A percentile compares a stretch with the other conserved stretches of the same genome.
These are phyloP conservation scores for Ophiosphaerella korrae DNA, from an alignment of 2,329 filamentous ascomycete genomes.

Conservation along the genomic window DNA sequence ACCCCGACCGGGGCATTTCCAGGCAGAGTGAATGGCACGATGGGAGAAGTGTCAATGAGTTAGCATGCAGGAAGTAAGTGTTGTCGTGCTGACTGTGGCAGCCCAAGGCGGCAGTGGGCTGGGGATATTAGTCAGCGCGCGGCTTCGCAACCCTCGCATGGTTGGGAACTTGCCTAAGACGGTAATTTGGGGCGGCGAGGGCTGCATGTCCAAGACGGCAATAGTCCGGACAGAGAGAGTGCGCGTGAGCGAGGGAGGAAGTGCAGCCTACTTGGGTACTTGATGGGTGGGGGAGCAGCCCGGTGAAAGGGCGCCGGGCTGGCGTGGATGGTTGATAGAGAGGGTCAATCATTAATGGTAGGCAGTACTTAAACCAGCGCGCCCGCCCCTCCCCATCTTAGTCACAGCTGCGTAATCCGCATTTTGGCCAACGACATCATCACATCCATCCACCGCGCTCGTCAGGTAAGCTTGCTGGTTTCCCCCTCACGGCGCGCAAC, in stretches of 20 bases:
- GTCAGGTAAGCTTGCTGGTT: conserved; percentile 20
- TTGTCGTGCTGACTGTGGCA: too few relatives aligned
- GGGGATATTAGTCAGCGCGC: too few relatives aligned
- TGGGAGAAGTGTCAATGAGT: neutral
- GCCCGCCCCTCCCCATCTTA: conserved; percentile 19
- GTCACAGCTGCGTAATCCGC: conserved; percentile 28
- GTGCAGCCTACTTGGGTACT: neutral
- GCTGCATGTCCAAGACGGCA: neutral
- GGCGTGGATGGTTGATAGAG: too few relatives aligned
- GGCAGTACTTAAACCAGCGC: conserved; percentile 11
- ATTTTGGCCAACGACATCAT: conserved; percentile 23
- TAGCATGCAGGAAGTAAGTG: neutral
- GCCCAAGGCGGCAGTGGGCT: too few relatives aligned
- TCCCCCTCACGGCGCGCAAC: conserved; percentile 8
- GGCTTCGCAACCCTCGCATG: too few relatives aligned
- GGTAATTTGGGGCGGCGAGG: neutral
- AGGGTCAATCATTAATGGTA: too few relatives aligned
- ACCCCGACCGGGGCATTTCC: neutral
- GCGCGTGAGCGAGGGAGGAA: too few relatives aligned
- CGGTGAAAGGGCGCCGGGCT: too few relatives aligned
- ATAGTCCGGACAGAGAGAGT: too few relatives aligned
- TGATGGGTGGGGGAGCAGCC: neutral
- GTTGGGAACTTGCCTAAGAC: neutral
- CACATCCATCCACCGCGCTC: neutral
- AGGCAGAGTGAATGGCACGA: neutral